phyloP scores from a whole-genome alignment of 2,329 filamentous ascomycete genomes.

The Didymosphaeria variabile region DNA sequence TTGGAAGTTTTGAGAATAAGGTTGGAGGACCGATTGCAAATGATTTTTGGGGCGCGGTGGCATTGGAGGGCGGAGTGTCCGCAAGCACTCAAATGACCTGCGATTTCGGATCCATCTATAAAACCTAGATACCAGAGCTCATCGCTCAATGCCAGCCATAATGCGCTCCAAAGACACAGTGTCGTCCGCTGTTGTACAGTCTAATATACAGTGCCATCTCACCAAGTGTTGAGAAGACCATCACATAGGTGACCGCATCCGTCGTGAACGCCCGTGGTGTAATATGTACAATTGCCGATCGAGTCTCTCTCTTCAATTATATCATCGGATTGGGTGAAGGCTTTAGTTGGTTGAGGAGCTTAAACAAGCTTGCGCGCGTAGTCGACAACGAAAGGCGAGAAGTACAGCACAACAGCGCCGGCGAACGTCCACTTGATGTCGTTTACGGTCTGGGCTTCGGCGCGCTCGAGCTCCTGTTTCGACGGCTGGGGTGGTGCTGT shows the following conservation, averaged over 20 bases:
- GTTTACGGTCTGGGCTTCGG: slow-evolving; percentile 71
- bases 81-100: neutral
- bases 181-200: slow-evolving; percentile 12
- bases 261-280: neutral
- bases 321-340: neutral
- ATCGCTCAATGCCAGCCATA: slow-evolving; percentile 7
- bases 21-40: neutral
- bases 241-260: neutral
- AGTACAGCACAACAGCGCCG: slow-evolving; percentile 74
- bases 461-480: slow-evolving; percentile 70
- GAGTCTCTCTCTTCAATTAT: neutral
- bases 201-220: neutral
- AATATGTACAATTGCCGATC: neutral
- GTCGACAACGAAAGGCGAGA: slow-evolving; percentile 69
- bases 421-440: slow-evolving; percentile 74
- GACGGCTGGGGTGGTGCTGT: slow-evolving; percentile 75
- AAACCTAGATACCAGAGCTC: slow-evolving; percentile 16
- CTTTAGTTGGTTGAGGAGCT: slow-evolving; percentile 17
- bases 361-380: slow-evolving; percentile 62
- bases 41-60: neutral
- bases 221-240: neutral
- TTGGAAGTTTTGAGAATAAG: neutral
- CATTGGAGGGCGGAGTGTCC: neutral
- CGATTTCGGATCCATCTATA: slow-evolving; percentile 17
- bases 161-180: slow-evolving; percentile 10